Evolutionary conservation across 2,329 filamentous ascomycete genomes (phyloP).

Genomic region (Scytalidium lignicola): DNA sequence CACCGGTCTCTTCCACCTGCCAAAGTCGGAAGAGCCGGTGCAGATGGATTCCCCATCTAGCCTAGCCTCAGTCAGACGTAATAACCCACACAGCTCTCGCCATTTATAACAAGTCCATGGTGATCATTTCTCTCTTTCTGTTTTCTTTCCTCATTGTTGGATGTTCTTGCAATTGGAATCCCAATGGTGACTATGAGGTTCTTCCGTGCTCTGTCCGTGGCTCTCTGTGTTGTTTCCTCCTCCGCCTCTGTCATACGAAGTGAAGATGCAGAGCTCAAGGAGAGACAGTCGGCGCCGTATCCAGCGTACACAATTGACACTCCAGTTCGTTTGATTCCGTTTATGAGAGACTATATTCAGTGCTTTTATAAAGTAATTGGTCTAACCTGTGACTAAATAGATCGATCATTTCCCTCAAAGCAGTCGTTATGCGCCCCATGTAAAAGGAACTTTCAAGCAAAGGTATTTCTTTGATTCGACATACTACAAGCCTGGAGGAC

Average conservation of each 20-base stretch:
- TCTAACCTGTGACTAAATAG: constrained; percentile 15
- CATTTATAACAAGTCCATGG: not conserved
- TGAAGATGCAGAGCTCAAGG: constrained; percentile 1
- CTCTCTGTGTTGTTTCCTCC: not conserved
- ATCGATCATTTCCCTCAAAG: constrained; percentile 42
- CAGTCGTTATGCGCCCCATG: constrained; percentile 34
- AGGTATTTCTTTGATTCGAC: constrained; percentile 49
- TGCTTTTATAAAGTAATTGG: constrained; percentile 1
- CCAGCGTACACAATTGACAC: constrained; percentile 15
- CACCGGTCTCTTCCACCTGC: not conserved
- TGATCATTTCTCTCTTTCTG: not conserved
- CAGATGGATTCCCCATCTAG: not conserved
- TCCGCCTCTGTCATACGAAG: not conserved
- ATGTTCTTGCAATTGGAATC: not conserved
- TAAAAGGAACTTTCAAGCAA: constrained; percentile 46
- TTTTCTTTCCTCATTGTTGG: not conserved
- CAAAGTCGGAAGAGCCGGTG: not conserved
- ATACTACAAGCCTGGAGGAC: constrained; percentile 50
- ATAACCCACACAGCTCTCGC: not conserved
- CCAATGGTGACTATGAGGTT: not conserved
- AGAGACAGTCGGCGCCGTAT: constrained; percentile 9
- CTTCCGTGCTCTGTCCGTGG: not conserved
- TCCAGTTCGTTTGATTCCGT: constrained; percentile 11
- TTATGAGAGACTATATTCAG: not conserved
- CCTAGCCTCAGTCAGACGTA: not conserved